These are phyloP conservation scores for Meripilus lineatus DNA, from an alignment of 1,284 basidiomycete genomes.

Conservation along the genomic window DNA sequence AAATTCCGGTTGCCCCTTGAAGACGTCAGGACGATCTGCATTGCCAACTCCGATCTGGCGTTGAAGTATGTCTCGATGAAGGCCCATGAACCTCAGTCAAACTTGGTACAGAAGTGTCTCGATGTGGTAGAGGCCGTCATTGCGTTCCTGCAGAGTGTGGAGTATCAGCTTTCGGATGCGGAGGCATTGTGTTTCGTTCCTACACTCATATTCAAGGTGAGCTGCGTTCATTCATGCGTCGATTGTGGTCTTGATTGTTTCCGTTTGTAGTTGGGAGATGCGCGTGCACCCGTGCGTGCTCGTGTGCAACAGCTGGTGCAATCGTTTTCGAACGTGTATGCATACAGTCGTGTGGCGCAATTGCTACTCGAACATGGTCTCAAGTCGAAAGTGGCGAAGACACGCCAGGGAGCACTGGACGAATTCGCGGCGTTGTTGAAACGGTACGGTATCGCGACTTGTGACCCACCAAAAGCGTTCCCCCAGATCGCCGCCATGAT, in stretches of 20 bases:
- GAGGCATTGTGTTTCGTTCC: constrained; percentile 91
- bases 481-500: constrained; percentile 78
- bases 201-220: constrained; percentile 86
- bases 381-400: constrained; percentile 86
- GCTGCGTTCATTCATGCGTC: constrained; percentile 13
- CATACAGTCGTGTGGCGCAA: constrained; percentile 88
- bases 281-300: constrained; percentile 67
- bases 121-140: constrained; percentile 84
- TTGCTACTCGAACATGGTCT: constrained; percentile 83
- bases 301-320: constrained; percentile 73
- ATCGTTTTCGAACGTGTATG: constrained; percentile 74
- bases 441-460: constrained; percentile 79
- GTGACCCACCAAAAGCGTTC: constrained; percentile 77
- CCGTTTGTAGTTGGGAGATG: constrained; percentile 65
- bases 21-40: constrained; percentile 63
- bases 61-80: constrained; percentile 94
- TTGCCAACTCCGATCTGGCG: constrained; percentile 90
- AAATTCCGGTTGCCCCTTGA: constrained; percentile 46
- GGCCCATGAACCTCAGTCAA: constrained; percentile 91
- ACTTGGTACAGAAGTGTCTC: constrained; percentile 83
- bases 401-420: constrained; percentile 80
- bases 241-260: constrained; percentile 12
- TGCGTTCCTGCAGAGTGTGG: constrained; percentile 62
- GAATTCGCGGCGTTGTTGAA: constrained; percentile 78
- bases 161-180: constrained; percentile 82